Evolutionary conservation across 2,329 filamentous ascomycete species (phyloP), one percentile per base, ranked within the genome.

Genomic region (Aureobasidium mangrovei): DNA sequence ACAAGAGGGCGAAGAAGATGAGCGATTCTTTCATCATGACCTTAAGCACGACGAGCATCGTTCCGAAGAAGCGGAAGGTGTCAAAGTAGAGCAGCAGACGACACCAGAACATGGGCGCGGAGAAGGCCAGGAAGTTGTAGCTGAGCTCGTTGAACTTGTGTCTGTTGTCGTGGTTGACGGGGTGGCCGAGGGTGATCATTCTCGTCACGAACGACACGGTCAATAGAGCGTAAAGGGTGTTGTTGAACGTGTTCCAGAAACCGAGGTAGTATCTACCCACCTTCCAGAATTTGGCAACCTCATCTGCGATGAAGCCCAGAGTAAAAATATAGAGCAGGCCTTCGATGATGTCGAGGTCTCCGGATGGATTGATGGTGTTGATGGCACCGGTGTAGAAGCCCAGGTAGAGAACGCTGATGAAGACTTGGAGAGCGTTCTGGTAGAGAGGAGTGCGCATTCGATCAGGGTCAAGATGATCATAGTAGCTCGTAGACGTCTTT

Each of bases 191-290:
- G 2, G 90, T 91, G 45, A 94, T 77, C 61, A 95, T 79, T 33
- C 93, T 85, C 36, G 91, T 74, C 40, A 87, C 73, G 59, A 98
- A 84, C 2, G 88, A 95, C 3, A 87, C 80, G 0, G 83, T 80
- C 33, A 98, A 76, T 1, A 97, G 75, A 0, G 79, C 70, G 69
- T 98, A 98, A 0, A 98, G 77, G 0, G 85, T 77, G 28, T 81
- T 79, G 69, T 98, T 98, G 75, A 98, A 95, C 27, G 87, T 87
- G 64, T 95, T 96, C 93, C 93, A 97, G 69, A 98, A 98, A 24
- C 88, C 85, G 54, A 98, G 77, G 64, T 97, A 97, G 63, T 86
- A 86, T 58, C 86, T 81, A 7, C 93, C 93, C 10, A 95, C 87
- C 68, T 98, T 98, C 81, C 88, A 95, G 62, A 96, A 81, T 69